A percentile compares a stretch with the other conserved stretches of the same genome.
Conservation (phyloP, 2,329 filamentous ascomycete genomes). For the Cercospora sp. region DNA sequence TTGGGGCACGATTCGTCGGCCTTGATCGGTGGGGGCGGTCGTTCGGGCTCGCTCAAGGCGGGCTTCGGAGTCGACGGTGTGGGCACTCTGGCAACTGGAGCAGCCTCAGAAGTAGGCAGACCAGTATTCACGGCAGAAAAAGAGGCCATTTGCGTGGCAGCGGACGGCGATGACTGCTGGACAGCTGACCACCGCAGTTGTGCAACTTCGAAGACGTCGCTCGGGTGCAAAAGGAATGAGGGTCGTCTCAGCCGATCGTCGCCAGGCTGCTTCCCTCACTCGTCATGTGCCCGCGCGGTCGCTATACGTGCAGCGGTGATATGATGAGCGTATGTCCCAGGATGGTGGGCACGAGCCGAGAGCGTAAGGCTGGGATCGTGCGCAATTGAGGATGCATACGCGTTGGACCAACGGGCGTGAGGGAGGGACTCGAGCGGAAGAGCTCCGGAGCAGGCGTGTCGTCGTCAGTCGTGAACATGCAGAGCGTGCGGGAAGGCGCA, state of each 20-base stretch:
- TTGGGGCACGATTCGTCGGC: slow-evolving; percentile 49
- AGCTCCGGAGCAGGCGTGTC: slow-evolving; percentile 16
- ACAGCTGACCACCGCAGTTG: slow-evolving; percentile 26
- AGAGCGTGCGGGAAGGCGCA: slow-evolving; percentile 22
- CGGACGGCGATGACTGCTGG: slow-evolving; percentile 11
- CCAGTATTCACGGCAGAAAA: slow-evolving; percentile 43
- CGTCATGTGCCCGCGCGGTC: slow-evolving; percentile 7
- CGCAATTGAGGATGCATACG: slow-evolving; percentile 13
- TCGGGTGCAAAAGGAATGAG: slow-evolving; percentile 9
- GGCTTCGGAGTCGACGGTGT: slow-evolving; percentile 43
- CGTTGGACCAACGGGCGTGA: slow-evolving; percentile 18
- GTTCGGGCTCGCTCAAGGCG: slow-evolving; percentile 54
- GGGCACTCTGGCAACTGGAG: slow-evolving; percentile 53
- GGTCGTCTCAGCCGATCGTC: slow-evolving; percentile 4
- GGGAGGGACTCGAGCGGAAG: slow-evolving; percentile 27
- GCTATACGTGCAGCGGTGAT: neutral
- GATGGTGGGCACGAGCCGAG: neutral
- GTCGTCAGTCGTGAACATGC: slow-evolving; percentile 16
- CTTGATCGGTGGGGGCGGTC: slow-evolving; percentile 41
- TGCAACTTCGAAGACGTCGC: slow-evolving; percentile 21
- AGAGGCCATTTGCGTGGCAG: slow-evolving; percentile 30
- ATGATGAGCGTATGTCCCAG: neutral
- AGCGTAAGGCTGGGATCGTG: slow-evolving; percentile 22
- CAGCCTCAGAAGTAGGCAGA: slow-evolving; percentile 41
- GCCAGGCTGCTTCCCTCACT: neutral